phyloP scores from a whole-genome alignment of 441 rosid genomes.

The Erodium moschatum region DNA sequence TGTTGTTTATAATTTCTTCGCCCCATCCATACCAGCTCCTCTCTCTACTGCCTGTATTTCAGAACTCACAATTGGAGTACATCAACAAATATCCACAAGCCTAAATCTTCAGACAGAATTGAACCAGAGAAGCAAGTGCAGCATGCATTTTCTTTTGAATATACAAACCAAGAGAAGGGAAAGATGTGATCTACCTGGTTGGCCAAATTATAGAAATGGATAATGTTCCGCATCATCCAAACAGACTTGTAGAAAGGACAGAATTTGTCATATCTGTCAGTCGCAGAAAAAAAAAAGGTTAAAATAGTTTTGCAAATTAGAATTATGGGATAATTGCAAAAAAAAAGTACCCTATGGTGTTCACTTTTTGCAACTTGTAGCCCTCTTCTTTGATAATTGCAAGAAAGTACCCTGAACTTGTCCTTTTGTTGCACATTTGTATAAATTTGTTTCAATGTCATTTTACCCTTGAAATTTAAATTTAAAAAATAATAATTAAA shows the following conservation, averaged over 20 bases:
- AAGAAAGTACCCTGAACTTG: too few species aligned
- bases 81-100: background rate
- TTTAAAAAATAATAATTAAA: too few species aligned
- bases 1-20: too few species aligned
- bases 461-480: too few species aligned
- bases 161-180: background rate
- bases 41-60: constrained; percentile 79
- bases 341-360: too few species aligned
- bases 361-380: too few species aligned
- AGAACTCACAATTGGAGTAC: background rate
- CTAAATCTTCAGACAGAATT: background rate
- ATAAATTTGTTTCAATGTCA: too few species aligned
- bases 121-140: background rate
- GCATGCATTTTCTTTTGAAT: background rate
- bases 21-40: constrained; percentile 99
- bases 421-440: too few species aligned
- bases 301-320: background rate
- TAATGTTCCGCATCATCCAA: constrained; percentile 99
- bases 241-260: constrained; percentile 99
- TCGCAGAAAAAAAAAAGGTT: background rate
- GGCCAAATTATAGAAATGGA: constrained; percentile 90
- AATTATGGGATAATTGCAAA: background rate
- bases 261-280: constrained; percentile 76
- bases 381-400: too few species aligned
- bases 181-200: constrained; percentile 54